Evolutionary conservation across 1,139 yeast genomes (phyloP), one percentile per base, ranked within the genome.

Genomic region (Blastobotrys capitulatus): DNA sequence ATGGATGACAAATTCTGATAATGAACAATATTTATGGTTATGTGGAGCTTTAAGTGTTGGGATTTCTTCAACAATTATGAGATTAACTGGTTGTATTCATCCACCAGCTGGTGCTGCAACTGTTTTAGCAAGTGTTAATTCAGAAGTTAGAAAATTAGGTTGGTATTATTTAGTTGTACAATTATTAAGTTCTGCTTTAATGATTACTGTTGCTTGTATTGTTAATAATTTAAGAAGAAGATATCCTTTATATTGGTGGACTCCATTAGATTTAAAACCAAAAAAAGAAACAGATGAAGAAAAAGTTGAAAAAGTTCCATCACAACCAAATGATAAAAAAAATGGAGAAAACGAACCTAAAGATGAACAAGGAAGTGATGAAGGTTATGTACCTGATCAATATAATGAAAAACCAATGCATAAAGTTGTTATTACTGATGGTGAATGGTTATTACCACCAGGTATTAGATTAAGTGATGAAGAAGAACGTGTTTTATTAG

Each of bases 91-190:
- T 56, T 76, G 82, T 51, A 77, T 81, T 1, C 89, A 83, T 63
- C 89, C 89, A 0, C 89, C 89, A 0, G 83, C 85, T 0, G 89
- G 89, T 1, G 88, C 89, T 1, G 76, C 84, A 12, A 87, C 89
- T 0, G 62, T 83, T 26, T 64, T 83, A 8, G 86, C 88, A 0
- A 68, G 77, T 8, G 60, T 78, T 0, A 83, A 80, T 52, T 75
- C 63, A 0, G 59, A 63, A 6, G 69, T 80, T 6, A 63, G 79
- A 6, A 54, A 48, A 1, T 72, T 83, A 75, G 77, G 88, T 46
- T 83, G 89, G 89, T 80, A 83, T 79, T 82, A 76, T 59, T 57
- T 83, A 19, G 83, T 86, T 0, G 75, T 71, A 1, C 85, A 82
- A 49, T 54, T 83, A 2, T 69, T 82, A 0, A 72, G 79, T 6